Percentiles rank a stretch among this genome's conserved stretches.
Evolutionary conservation across 495 filamentous ascomycete genomes (phyloP).

Genomic region (Mycothermus thermophilus): DNA sequence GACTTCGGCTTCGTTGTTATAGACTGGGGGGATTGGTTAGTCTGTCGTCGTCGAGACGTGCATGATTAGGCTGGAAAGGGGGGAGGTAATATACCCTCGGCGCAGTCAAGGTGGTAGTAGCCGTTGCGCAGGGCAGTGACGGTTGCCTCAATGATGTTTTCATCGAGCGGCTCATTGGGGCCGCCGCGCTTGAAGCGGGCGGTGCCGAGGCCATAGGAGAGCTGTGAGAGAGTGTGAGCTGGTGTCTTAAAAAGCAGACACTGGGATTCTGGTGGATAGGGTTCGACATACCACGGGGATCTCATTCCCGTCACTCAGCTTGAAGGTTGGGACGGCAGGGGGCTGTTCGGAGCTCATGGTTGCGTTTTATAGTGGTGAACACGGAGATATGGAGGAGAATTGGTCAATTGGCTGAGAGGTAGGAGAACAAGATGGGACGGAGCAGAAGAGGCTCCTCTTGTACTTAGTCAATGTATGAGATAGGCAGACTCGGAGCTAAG

Average conservation of each 20-base stretch:
- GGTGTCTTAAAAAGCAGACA: too few relatives aligned
- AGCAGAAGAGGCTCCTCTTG: too few relatives aligned
- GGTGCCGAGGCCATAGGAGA: constrained; percentile 56
- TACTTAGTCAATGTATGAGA: too few relatives aligned
- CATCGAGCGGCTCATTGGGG: constrained; percentile 31
- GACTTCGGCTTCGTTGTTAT: constrained; percentile 66
- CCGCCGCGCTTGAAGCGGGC: constrained; percentile 27
- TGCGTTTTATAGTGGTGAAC: background rate
- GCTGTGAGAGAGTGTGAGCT: too few relatives aligned
- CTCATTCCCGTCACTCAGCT: constrained; percentile 57
- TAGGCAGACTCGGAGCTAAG: background rate
- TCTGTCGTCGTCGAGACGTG: background rate
- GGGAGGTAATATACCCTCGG: constrained; percentile 37
- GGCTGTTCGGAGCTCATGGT: constrained; percentile 29
- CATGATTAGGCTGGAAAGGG: background rate
- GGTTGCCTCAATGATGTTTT: constrained; percentile 42
- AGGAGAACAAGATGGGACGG: too few relatives aligned
- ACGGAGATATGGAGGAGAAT: background rate
- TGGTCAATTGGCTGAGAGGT: background rate
- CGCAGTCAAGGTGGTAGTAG: constrained; percentile 66
- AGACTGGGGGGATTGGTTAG: constrained; percentile 33
- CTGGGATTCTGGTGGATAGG: too few relatives aligned
- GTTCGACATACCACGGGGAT: constrained; percentile 51
- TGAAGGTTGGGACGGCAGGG: constrained; percentile 30
- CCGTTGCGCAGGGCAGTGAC: constrained; percentile 56